Evolutionary conservation across 2,329 filamentous ascomycete genomes (phyloP), one percentile per base, ranked within the genome.

Genomic region (Geosmithia flava): DNA sequence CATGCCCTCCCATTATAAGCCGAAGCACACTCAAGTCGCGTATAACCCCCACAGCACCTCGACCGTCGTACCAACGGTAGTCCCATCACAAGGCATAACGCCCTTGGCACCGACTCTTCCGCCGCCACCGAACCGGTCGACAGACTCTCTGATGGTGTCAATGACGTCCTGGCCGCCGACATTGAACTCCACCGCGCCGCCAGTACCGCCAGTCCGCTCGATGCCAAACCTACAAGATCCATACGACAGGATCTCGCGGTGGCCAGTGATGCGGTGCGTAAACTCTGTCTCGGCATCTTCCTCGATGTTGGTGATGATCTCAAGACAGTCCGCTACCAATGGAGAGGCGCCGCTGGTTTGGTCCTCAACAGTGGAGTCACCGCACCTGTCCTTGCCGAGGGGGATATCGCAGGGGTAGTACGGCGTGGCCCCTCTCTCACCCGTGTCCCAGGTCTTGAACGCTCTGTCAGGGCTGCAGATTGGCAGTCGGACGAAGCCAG

Each of bases 401-500:
- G 53, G 49, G n/a, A 57, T 49, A 51, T 61, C 53, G 56, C 66
- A 68, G 2, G 65, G 66, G 50, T 58, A 68, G 7, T 30, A 11
- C 11, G 6, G 29, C 52, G 59, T 54, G 46, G 44, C 44, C 41
- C 49, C 54, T 29, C 48, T 47, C 46, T 48, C 54, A 42, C 51
- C 51, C 47, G 48, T 54, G 42, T 51, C 51, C 64, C 64, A 69
- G 20, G 58, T 55, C 49, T 56, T 49, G 39, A 48, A 61, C 11
- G 65, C 67, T 6, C 53, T 51, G 8, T 61, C 56, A 30, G 59
- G 50, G 47, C 56, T 60, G 56, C 66, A 69, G 16, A 69, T 62
- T 39, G 66, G 67, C 1, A 69, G 55, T 7, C 55, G 58, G 42
- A 68, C 56, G 49, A 60, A 61, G 2, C 66, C 66, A 1, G 64